Base-by-base conservation (phyloP, 1,139 yeast species). In the Pichia sp. region DNA sequence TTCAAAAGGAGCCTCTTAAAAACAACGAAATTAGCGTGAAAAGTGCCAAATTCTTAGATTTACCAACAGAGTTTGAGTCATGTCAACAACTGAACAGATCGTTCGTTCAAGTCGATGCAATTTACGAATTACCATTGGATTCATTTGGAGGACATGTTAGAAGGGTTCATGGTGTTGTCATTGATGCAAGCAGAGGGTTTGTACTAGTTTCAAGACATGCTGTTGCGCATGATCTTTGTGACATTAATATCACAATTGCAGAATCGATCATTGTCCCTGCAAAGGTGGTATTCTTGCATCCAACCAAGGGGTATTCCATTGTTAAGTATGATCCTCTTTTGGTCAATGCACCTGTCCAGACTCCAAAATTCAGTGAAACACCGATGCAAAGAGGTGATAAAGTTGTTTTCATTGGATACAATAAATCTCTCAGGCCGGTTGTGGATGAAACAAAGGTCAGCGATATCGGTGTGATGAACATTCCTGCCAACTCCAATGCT, bases 141-240 rank as follows among this genome's bases (percentile, higher is more conserved):
- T 87, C 95, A 1, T 83, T 77, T 67, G 82, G 90, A 4, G 79
- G 80, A 45, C 77, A 81, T 51, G 78, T 81, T 54, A 79, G 81
- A 54, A 78, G 80, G 52, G 85, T 88, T 13, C 81, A 89, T 61
- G 97, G 97, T 54, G 79, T 90, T 32, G 84, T 90, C 1, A 76
- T 92, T 46, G 96, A 90, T 69, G 85, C 96, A 7, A 79, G 74
- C 51, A 80, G 81, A 59, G 98, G 97, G 1, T 85, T 82, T 59
- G 90, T 89, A 4, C 72, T 90, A 49, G 90, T 87, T 2, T 86
- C 96, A 1, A 77, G 97, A 61, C 77, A 84, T 57, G 77, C 81
- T 55, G 89, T 90, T 16, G 96, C 97, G 4, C 95, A 90, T 70
- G 96, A 88, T 63, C 77, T 92, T 70, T 77, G 90, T 63, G 96